A percentile compares a stretch with the other conserved stretches of the same genome.
Evolutionary conservation across 2,329 filamentous ascomycete species (phyloP).

Genomic region (Penicillium sp.): DNA sequence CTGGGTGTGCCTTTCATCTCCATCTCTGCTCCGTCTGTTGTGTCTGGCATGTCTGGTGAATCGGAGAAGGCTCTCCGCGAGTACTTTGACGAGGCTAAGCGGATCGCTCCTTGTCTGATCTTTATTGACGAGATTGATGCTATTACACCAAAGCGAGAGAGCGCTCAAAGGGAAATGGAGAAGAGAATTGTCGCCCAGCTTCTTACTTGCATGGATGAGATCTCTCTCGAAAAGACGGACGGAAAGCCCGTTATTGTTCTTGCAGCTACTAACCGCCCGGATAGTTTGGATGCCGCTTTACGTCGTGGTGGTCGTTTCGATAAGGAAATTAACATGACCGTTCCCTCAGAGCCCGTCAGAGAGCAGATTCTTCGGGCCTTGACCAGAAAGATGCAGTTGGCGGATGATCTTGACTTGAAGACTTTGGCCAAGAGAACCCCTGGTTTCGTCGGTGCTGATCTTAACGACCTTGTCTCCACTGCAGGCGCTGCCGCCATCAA

Average conservation of each 20-base stretch:
- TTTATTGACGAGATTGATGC: slow-evolving; percentile 93
- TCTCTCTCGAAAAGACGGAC: slow-evolving; percentile 69
- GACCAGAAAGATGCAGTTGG: slow-evolving; percentile 65
- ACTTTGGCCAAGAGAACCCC: slow-evolving; percentile 80
- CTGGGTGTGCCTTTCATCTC: slow-evolving; percentile 77
- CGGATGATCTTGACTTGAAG: slow-evolving; percentile 70
- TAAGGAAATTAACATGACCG: slow-evolving; percentile 80
- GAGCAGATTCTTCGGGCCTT: slow-evolving; percentile 76
- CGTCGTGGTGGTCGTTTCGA: slow-evolving; percentile 76
- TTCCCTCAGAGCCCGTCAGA: slow-evolving; percentile 77
- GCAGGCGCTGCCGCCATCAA: slow-evolving; percentile 66
- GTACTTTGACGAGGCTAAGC: slow-evolving; percentile 83
- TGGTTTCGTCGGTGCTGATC: slow-evolving; percentile 89
- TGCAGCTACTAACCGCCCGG: slow-evolving; percentile 85
- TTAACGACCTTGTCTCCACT: slow-evolving; percentile 70
- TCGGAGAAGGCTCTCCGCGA: slow-evolving; percentile 85
- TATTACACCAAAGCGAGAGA: slow-evolving; percentile 83
- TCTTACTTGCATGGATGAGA: slow-evolving; percentile 80
- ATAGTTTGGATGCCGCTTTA: slow-evolving; percentile 79
- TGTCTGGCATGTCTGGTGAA: slow-evolving; percentile 85
- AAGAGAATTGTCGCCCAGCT: slow-evolving; percentile 83
- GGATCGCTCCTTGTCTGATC: slow-evolving; percentile 81
- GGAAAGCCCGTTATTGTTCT: slow-evolving; percentile 83
- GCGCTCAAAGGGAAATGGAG: slow-evolving; percentile 83
- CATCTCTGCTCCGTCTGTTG: slow-evolving; percentile 77